Conservation (phyloP, 1,139 yeast species). For the Yamadazyma diddensiae region DNA sequence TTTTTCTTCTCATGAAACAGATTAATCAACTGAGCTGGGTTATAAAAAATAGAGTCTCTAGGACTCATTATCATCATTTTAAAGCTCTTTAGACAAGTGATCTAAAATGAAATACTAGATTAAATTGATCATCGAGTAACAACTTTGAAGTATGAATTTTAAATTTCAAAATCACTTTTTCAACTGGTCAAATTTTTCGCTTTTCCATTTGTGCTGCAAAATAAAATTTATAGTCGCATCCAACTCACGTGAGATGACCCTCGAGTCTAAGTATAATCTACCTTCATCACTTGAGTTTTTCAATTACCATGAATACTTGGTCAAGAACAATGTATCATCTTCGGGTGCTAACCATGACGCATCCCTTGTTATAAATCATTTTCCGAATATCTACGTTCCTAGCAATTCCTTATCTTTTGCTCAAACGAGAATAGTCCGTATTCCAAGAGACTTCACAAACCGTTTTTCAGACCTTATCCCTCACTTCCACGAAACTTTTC, state of each 20-base stretch:
- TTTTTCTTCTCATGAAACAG: conserved; percentile 48
- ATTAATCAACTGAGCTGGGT: conserved; percentile 56
- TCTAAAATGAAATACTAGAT: conserved; percentile 1
- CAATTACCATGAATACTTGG: conserved; percentile 63
- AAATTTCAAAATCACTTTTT: too few relatives aligned
- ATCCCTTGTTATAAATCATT: conserved; percentile 58
- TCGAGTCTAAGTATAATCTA: conserved; percentile 8
- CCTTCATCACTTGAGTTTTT: conserved; percentile 36
- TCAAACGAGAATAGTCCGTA: conserved; percentile 56
- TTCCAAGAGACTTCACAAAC: conserved; percentile 51
- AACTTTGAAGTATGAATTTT: too few relatives aligned
- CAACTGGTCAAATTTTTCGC: too few relatives aligned
- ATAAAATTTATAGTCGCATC: too few relatives aligned
- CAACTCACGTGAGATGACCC: conserved; percentile 5
- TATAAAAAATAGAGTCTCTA: conserved; percentile 37
- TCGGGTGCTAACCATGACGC: conserved; percentile 52
- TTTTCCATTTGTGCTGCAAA: too few relatives aligned
- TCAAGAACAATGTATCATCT: conserved; percentile 28
- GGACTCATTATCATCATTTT: conserved; percentile 44
- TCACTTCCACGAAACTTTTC: conserved; percentile 53
- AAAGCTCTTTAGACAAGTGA: conserved; percentile 16
- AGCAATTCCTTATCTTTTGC: conserved; percentile 24
- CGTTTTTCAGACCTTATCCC: conserved; percentile 44
- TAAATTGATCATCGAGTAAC: too few relatives aligned
- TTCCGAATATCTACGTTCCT: conserved; percentile 51